Evolutionary conservation across 768 basidiomycete species (phyloP).

Genomic region (Kwoniella sp.): DNA sequence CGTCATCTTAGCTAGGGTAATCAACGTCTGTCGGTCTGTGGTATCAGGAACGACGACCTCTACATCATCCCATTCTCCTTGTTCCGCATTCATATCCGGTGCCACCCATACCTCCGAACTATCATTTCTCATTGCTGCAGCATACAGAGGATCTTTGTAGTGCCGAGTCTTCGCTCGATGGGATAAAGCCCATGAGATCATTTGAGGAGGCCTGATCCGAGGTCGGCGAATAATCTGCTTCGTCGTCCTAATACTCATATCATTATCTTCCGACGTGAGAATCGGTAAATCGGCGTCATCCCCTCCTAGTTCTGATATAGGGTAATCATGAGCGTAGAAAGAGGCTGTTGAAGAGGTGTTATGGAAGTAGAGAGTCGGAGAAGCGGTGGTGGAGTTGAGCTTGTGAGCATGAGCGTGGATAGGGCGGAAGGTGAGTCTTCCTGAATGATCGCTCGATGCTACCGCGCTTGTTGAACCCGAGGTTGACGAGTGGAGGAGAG

Average conservation of each 20-base stretch:
- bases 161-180: conserved; percentile 8
- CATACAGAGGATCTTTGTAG: background rate
- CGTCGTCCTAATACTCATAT: conserved; percentile 38
- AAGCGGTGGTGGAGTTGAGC: conserved; percentile 10
- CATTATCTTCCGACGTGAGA: conserved; percentile 8
- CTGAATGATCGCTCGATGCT: background rate
- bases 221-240: conserved; percentile 44
- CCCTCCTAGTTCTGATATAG: conserved; percentile 4
- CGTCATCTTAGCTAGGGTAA: conserved; percentile 83
- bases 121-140: background rate
- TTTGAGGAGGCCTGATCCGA: conserved; percentile 34
- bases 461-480: conserved; percentile 7
- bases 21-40: conserved; percentile 69
- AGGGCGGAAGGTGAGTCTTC: conserved; percentile 41
- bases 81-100: conserved; percentile 37
- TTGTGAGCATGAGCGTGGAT: conserved; percentile 50
- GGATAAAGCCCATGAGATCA: conserved; percentile 44
- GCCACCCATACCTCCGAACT: conserved; percentile 33
- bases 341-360: conserved; percentile 30
- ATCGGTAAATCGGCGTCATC: conserved; percentile 20
- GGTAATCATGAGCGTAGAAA: conserved; percentile 20
- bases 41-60: conserved; percentile 73
- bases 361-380: conserved; percentile 34
- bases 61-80: conserved; percentile 65
- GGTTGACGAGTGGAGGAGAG: conserved; percentile 20